Evolutionary conservation across 2,329 filamentous ascomycete species (phyloP).

Genomic region (Chaetothyriales sp.): DNA sequence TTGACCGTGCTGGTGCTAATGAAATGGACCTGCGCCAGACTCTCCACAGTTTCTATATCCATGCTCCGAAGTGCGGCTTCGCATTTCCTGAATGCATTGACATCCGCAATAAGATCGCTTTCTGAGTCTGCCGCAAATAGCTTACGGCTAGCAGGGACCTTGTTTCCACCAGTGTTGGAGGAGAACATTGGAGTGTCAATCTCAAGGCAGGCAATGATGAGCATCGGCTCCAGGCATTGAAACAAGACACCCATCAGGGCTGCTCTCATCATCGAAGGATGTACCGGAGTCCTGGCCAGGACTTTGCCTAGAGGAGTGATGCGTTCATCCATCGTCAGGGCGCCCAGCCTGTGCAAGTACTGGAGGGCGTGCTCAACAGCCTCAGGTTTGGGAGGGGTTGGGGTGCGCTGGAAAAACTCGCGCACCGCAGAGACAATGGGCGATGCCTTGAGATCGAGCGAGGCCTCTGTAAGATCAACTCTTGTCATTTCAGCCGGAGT

Average conservation of each 20-base stretch:
- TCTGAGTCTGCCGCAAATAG: conserved; percentile 3
- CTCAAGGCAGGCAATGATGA: conserved; percentile 54
- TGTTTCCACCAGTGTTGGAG: background rate
- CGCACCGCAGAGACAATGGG: conserved; percentile 61
- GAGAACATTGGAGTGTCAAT: background rate
- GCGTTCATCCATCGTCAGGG: conserved; percentile 64
- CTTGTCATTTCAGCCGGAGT: conserved; percentile 93
- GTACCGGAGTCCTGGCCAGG: conserved; percentile 72
- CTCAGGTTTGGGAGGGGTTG: conserved; percentile 77
- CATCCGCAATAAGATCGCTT: conserved; percentile 6
- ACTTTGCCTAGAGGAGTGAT: conserved; percentile 75
- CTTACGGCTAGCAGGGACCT: background rate
- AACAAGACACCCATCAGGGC: conserved; percentile 76
- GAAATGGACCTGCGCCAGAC: background rate
- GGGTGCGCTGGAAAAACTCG: conserved; percentile 66
- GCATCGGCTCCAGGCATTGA: conserved; percentile 76
- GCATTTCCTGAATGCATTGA: conserved; percentile 10
- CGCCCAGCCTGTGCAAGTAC: conserved; percentile 78
- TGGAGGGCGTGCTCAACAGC: conserved; percentile 88
- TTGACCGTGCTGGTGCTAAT: background rate
- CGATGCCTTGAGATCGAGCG: conserved; percentile 65
- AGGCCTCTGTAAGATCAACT: conserved; percentile 80
- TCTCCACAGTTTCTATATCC: background rate
- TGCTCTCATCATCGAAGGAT: conserved; percentile 87
- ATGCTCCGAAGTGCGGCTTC: conserved; percentile 2